These are phyloP conservation scores for Diplodia seriata DNA, from an alignment of 2,329 filamentous ascomycete genomes.

Conservation along the genomic window DNA sequence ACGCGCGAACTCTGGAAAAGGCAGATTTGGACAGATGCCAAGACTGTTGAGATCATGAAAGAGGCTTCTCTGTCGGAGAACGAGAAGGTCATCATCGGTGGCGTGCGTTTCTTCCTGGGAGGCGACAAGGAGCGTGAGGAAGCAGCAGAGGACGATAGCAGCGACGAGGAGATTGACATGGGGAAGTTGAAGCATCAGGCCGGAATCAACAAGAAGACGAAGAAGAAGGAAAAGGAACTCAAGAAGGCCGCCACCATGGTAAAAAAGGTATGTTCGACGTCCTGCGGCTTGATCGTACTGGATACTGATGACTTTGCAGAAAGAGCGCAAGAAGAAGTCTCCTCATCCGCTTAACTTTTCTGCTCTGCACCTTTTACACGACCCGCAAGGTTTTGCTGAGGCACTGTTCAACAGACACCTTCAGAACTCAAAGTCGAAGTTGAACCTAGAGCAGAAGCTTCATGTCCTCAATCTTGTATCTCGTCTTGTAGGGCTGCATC, in stretches of 20 bases:
- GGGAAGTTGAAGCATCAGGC: conserved; percentile 82
- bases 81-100: conserved; percentile 87
- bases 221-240: conserved; percentile 80
- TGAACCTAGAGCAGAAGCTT: conserved; percentile 87
- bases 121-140: conserved; percentile 97
- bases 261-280: conserved; percentile 59
- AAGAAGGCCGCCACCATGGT: conserved; percentile 83
- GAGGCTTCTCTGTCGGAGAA: conserved; percentile 88
- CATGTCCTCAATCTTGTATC: conserved; percentile 91
- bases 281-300: neutral
- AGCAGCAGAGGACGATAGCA: conserved; percentile 79
- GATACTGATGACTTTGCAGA: conserved; percentile 34
- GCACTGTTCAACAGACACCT: conserved; percentile 88
- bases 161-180: conserved; percentile 80
- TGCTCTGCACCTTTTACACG: conserved; percentile 89
- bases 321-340: conserved; percentile 85
- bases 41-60: conserved; percentile 98
- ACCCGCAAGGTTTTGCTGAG: conserved; percentile 94
- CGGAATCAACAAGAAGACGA: conserved; percentile 95
- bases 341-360: conserved; percentile 95
- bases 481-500: conserved; percentile 88
- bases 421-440: conserved; percentile 81
- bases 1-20: conserved; percentile 96
- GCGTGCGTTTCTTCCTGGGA: conserved; percentile 92
- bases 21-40: conserved; percentile 93